A percentile compares a stretch with the other conserved stretches of the same genome.
Conservation (phyloP, 1,284 basidiomycete species). For the Melampsora abietis-canadensis region DNA sequence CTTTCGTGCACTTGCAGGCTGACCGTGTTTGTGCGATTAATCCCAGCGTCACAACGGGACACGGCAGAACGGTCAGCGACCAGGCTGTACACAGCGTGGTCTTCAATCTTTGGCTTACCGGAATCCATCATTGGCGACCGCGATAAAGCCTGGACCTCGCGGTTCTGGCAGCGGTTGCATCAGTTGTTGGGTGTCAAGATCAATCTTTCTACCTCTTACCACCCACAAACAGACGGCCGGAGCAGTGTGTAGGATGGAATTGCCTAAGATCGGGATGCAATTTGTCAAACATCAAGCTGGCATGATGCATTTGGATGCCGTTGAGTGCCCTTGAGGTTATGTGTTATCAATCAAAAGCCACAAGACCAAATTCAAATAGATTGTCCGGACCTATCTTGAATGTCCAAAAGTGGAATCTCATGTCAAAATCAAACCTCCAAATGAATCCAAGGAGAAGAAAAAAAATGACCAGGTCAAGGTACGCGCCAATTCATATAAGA, state of each 20-base stretch:
- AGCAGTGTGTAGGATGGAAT: slow-evolving; percentile 54
- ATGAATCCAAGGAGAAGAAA: too few relatives aligned
- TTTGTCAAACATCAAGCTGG: too few relatives aligned
- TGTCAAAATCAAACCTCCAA: too few relatives aligned
- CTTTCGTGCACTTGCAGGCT: slow-evolving; percentile 10
- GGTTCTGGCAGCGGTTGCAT: slow-evolving; percentile 55
- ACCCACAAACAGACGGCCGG: slow-evolving; percentile 49
- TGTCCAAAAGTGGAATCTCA: too few relatives aligned
- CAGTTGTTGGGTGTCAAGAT: slow-evolving; percentile 45
- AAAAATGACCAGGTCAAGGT: too few relatives aligned
- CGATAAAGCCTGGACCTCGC: slow-evolving; percentile 56
- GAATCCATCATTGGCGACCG: slow-evolving; percentile 56
- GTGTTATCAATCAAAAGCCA: too few relatives aligned
- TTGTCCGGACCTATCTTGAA: too few relatives aligned
- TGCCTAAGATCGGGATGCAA: slow-evolving; percentile 33
- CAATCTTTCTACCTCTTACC: slow-evolving; percentile 46
- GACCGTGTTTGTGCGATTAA: background rate
- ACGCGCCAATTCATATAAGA: too few relatives aligned
- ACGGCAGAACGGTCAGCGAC: background rate
- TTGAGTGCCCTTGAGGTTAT: too few relatives aligned
- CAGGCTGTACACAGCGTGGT: background rate
- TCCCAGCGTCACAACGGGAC: background rate
- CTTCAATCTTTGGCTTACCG: slow-evolving; percentile 52
- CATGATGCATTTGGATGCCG: too few relatives aligned
- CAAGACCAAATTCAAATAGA: too few relatives aligned